These are phyloP conservation scores for Xerocomellus dryophilus DNA, from an alignment of 768 basidiomycete species.

Conservation along the genomic window DNA sequence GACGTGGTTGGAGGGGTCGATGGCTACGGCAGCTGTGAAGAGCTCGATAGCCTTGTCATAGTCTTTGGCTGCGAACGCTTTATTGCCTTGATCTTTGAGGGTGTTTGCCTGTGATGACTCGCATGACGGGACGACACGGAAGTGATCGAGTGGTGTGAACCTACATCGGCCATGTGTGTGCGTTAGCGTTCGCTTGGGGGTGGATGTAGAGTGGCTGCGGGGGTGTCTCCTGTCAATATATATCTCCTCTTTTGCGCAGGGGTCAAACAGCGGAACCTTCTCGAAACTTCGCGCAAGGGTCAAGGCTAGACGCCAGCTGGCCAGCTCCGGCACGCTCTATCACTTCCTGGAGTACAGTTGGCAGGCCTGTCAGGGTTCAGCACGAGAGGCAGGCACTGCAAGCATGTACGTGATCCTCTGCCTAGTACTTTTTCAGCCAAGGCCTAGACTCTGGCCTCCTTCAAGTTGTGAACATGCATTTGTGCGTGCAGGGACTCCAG, in stretches of 20 bases:
- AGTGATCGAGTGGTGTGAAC: constrained; percentile 8
- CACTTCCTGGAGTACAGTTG: too few relatives aligned
- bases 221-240: constrained; percentile 17
- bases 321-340: neutral
- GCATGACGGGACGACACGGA: constrained; percentile 19
- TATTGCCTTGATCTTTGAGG: constrained; percentile 92
- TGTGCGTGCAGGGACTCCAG: neutral
- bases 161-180: constrained; percentile 35
- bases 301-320: neutral
- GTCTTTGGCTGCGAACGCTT: constrained; percentile 90
- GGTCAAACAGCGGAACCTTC: constrained; percentile 24
- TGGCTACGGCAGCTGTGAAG: constrained; percentile 76
- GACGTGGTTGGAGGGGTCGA: constrained; percentile 84
- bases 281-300: constrained; percentile 27
- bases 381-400: neutral
- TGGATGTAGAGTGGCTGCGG: neutral
- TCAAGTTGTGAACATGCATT: neutral
- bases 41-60: constrained; percentile 85
- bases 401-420: constrained; percentile 6
- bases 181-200: too few relatives aligned
- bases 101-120: constrained; percentile 44
- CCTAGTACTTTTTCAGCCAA: neutral
- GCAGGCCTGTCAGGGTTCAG: too few relatives aligned
- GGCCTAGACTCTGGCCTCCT: constrained; percentile 1
- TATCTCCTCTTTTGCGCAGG: constrained; percentile 5